phyloP scores from a whole-genome alignment of 2,329 filamentous ascomycete species.

The Epichloe elymi region DNA sequence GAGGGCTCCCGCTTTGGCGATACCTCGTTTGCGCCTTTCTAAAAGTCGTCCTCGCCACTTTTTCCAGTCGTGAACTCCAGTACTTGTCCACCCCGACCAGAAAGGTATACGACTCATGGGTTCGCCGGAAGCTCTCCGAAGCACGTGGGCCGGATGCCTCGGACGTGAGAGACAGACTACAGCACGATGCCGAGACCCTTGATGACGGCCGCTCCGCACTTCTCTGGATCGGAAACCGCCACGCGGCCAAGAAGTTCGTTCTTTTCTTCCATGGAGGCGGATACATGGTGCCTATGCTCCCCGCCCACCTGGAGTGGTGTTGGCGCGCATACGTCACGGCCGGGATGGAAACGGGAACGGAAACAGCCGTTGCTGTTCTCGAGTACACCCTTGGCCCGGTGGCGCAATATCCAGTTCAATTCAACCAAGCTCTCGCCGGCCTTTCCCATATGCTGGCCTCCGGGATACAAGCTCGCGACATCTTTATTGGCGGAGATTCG shows the following conservation, averaged over 20 bases:
- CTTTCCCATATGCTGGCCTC: conserved; percentile 10
- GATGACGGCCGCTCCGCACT: conserved; percentile 1
- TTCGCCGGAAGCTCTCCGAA: not conserved
- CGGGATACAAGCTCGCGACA: conserved; percentile 12
- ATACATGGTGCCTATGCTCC: not conserved
- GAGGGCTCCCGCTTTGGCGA: not conserved
- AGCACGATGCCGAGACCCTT: conserved; percentile 5
- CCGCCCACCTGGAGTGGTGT: not conserved
- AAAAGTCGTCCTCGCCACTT: conserved; percentile 1
- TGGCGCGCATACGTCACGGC: not conserved
- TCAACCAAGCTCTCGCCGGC: conserved; percentile 14
- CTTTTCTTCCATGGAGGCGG: not conserved
- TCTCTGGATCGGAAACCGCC: not conserved
- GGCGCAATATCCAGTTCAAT: conserved; percentile 15
- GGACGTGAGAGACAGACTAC: not conserved
- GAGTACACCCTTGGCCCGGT: conserved; percentile 18
- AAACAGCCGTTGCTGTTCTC: conserved; percentile 14
- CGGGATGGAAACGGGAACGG: conserved; percentile 2
- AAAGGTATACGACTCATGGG: conserved; percentile 3
- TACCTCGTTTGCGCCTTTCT: conserved; percentile 3
- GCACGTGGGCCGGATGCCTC: not conserved
- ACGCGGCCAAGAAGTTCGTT: not conserved
- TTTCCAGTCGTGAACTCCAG: conserved; percentile 5
- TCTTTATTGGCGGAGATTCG: conserved; percentile 21
- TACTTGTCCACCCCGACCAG: conserved; percentile 4